Conservation (phyloP, 1,284 basidiomycete genomes). For the Leccinum proximum region DNA sequence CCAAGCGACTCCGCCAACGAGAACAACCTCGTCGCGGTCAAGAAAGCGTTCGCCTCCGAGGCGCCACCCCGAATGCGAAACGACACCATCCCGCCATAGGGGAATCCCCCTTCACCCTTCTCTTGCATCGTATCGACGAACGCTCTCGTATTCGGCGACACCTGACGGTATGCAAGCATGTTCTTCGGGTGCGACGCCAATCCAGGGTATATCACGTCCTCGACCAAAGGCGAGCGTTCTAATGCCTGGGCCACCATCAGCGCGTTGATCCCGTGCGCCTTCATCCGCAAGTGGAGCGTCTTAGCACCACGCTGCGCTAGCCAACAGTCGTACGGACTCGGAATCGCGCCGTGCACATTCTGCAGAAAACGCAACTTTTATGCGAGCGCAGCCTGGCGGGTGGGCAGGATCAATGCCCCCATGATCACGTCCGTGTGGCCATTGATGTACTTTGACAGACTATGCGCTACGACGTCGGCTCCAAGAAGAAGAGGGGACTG, state of each 20-base stretch:
- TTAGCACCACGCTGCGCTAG: constrained; percentile 91
- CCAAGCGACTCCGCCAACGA: constrained; percentile 89
- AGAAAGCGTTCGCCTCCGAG: constrained; percentile 63
- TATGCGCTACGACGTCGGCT: constrained; percentile 82
- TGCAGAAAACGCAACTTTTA: constrained; percentile 84
- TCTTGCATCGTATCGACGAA: constrained; percentile 53
- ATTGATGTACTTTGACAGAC: constrained; percentile 90
- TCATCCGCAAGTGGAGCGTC: constrained; percentile 87
- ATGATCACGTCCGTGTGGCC: constrained; percentile 93
- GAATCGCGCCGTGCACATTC: constrained; percentile 88
- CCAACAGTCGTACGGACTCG: constrained; percentile 90
- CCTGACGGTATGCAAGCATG: constrained; percentile 58
- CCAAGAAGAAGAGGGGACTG: constrained; percentile 77
- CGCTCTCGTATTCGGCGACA: constrained; percentile 66
- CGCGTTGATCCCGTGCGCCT: constrained; percentile 85
- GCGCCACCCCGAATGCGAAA: constrained; percentile 64
- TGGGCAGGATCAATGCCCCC: constrained; percentile 75
- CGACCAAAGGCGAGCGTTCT: constrained; percentile 53
- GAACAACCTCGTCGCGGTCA: constrained; percentile 70
- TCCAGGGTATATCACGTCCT: constrained; percentile 88
- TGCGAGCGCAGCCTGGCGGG: constrained; percentile 45
- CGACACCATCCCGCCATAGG: constrained; percentile 85
- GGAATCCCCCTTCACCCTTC: constrained; percentile 55
- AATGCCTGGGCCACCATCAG: constrained; percentile 74
- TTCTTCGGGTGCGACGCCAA: constrained; percentile 58